phyloP scores from a whole-genome alignment of 164 flowering plant species.

The Magnolia officinalis region DNA sequence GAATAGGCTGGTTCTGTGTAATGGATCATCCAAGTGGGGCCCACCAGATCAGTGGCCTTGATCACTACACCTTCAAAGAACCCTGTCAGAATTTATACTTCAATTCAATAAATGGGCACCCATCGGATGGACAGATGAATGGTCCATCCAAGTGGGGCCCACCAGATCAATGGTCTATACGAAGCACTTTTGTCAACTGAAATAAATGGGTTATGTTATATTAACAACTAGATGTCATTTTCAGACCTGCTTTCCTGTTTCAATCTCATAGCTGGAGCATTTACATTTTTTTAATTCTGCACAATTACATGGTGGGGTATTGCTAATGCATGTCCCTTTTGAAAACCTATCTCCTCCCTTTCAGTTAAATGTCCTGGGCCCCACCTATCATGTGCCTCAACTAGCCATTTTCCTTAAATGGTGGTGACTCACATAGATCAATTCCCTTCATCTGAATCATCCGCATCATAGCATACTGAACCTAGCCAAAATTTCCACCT shows the following conservation, averaged over 20 bases:
- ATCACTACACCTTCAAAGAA: not conserved
- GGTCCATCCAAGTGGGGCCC: not conserved
- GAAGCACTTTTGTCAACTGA: not conserved
- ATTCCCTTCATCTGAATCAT: not conserved
- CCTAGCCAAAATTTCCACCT: not conserved
- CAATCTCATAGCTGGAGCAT: not conserved
- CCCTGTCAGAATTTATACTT: too few relatives aligned
- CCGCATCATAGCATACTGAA: not conserved
- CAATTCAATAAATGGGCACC: too few relatives aligned
- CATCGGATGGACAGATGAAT: not conserved
- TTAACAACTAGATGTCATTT: not conserved
- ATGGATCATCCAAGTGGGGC: not conserved
- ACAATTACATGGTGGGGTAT: slow-evolving; percentile 2
- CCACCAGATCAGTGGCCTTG: not conserved
- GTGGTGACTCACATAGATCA: not conserved
- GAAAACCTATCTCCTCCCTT: not conserved
- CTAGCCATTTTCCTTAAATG: not conserved
- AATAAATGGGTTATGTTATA: not conserved
- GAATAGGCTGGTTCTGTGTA: too few relatives aligned
- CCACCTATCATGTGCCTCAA: not conserved
- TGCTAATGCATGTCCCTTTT: not conserved
- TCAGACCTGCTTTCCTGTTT: slow-evolving; percentile 1
- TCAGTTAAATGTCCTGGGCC: slow-evolving; percentile 2
- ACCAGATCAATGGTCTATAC: not conserved
- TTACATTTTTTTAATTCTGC: not conserved